These are phyloP conservation scores for Coniochaeta prunicola DNA, from an alignment of 2,329 filamentous ascomycete genomes.

Conservation along the genomic window DNA sequence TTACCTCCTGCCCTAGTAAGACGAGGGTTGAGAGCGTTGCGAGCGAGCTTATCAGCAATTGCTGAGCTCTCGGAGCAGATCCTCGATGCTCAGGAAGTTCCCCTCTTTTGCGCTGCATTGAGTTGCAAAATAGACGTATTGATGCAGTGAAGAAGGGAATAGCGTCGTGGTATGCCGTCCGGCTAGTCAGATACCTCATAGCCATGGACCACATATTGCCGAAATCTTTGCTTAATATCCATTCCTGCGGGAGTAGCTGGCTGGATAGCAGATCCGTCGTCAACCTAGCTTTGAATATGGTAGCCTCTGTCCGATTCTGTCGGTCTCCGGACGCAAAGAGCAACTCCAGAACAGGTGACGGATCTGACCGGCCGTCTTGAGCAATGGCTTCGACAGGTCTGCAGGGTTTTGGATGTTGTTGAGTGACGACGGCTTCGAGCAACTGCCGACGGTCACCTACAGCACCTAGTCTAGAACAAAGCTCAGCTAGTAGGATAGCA, in stretches of 20 bases:
- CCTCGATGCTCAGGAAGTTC: neutral
- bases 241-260: slow-evolving; percentile 29
- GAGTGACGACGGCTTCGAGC: slow-evolving; percentile 24
- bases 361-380: neutral
- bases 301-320: slow-evolving; percentile 7
- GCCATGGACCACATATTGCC: slow-evolving; percentile 31
- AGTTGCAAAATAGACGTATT: slow-evolving; percentile 22
- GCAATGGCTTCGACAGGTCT: slow-evolving; percentile 11
- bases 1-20: neutral
- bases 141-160: slow-evolving; percentile 26
- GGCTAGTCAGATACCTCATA: slow-evolving; percentile 25
- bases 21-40: neutral
- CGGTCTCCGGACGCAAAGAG: neutral
- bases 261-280: slow-evolving; percentile 26
- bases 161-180: slow-evolving; percentile 21
- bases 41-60: neutral
- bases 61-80: neutral
- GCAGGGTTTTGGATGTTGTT: slow-evolving; percentile 24
- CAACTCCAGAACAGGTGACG: neutral
- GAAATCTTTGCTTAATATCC: slow-evolving; percentile 25
- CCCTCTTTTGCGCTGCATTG: neutral
- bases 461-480: slow-evolving; percentile 30
- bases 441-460: slow-evolving; percentile 33
- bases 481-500: slow-evolving; percentile 29
- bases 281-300: slow-evolving; percentile 25